A percentile compares a stretch with the other conserved stretches of the same genome.
These are phyloP conservation scores for Trichophyton equinum DNA, from an alignment of 2,329 filamentous ascomycete species.

Conservation along the genomic window DNA sequence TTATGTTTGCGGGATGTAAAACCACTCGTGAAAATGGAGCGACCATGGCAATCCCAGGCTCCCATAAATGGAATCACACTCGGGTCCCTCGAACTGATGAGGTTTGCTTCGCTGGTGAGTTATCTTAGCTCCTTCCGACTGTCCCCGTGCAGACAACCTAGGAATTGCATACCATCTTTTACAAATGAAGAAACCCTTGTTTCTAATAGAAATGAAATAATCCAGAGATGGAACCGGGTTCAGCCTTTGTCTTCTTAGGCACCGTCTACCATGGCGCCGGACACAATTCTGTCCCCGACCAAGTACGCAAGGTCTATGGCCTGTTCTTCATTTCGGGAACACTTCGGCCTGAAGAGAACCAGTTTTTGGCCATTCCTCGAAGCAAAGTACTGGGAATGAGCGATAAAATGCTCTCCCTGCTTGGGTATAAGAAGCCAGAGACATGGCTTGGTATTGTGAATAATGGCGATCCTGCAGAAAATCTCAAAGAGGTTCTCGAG, in stretches of 20 bases:
- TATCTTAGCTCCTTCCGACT: neutral
- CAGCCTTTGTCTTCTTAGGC: constrained; percentile 31
- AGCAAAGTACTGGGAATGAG: constrained; percentile 1
- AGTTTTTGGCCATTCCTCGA: constrained; percentile 4
- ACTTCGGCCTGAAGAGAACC: constrained; percentile 25
- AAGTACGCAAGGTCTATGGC: constrained; percentile 23
- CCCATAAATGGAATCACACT: constrained; percentile 32
- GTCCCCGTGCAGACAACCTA: neutral
- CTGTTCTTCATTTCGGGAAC: constrained; percentile 27
- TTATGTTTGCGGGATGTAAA: constrained; percentile 29
- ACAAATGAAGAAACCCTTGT: neutral
- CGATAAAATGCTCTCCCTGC: constrained; percentile 1
- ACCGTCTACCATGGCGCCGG: constrained; percentile 33
- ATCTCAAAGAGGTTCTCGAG: neutral
- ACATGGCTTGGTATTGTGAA: constrained; percentile 4
- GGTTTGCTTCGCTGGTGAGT: constrained; percentile 23
- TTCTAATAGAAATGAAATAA: neutral
- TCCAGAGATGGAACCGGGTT: constrained; percentile 27
- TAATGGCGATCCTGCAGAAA: neutral
- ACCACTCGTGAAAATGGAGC: constrained; percentile 33
- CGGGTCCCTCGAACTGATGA: constrained; percentile 28
- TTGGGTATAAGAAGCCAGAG: constrained; percentile 4
- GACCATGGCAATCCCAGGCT: constrained; percentile 31
- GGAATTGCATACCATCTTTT: neutral
- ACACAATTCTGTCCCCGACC: constrained; percentile 22